Conservation (phyloP, 2,329 filamentous ascomycete species). For the Dothideomycetidae sp. region DNA sequence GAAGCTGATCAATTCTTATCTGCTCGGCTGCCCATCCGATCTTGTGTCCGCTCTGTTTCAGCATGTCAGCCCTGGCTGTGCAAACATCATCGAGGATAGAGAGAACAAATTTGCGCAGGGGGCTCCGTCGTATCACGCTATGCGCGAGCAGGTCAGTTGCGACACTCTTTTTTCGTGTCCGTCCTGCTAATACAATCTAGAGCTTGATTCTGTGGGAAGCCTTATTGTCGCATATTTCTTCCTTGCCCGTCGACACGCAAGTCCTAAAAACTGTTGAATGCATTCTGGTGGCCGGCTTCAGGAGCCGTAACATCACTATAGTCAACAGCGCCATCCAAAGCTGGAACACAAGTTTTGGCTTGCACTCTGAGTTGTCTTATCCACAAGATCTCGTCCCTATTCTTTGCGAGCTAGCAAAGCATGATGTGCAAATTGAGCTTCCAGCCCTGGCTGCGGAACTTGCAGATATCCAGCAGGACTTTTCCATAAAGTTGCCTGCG, state of each 20-base stretch:
- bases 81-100: slow-evolving; percentile 1
- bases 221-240: slow-evolving; percentile 40
- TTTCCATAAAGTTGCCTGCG: slow-evolving; percentile 12
- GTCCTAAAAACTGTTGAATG: slow-evolving; percentile 25
- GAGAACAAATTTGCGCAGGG: not conserved
- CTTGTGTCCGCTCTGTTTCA: slow-evolving; percentile 16
- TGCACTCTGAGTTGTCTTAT: slow-evolving; percentile 46
- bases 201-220: slow-evolving; percentile 27
- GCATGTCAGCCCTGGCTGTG: slow-evolving; percentile 22
- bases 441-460: slow-evolving; percentile 32
- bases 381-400: slow-evolving; percentile 45
- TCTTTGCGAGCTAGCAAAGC: slow-evolving; percentile 47
- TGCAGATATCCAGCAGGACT: slow-evolving; percentile 1
- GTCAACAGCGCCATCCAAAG: slow-evolving; percentile 39
- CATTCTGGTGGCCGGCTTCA: slow-evolving; percentile 39
- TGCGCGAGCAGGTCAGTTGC: slow-evolving; percentile 20
- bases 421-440: slow-evolving; percentile 38
- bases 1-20: slow-evolving; percentile 37
- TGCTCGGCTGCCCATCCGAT: slow-evolving; percentile 30
- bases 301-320: slow-evolving; percentile 36
- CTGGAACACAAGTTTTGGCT: slow-evolving; percentile 61
- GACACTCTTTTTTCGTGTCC: too few relatives aligned
- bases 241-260: slow-evolving; percentile 29
- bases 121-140: too few relatives aligned
- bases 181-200: too few relatives aligned